A percentile compares a stretch with the other conserved stretches of the same genome.
Evolutionary conservation across 768 basidiomycete species (phyloP).

Genomic region (Clavaria fumosa): DNA sequence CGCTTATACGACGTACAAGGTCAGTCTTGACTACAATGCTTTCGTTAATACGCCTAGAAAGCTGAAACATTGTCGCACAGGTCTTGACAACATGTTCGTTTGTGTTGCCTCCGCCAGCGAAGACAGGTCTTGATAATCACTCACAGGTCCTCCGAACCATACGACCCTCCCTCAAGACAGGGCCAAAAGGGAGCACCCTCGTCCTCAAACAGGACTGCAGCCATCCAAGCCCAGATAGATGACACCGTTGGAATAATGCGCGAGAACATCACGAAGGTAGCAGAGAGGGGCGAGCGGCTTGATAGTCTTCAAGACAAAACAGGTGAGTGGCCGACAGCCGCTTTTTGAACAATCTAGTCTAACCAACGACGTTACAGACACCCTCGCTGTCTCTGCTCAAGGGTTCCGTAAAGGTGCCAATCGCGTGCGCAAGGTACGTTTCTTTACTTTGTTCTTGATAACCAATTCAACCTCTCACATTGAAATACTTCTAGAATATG

Average conservation of each 20-base stretch:
- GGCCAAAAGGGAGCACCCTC: conserved; percentile 31
- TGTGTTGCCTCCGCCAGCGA: no score
- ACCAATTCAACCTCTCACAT: conserved; percentile 5
- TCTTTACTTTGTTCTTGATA: conserved; percentile 4
- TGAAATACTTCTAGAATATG: conserved; percentile 48
- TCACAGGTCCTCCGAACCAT: conserved; percentile 97
- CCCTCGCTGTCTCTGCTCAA: conserved; percentile 95
- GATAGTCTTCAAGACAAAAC: conserved; percentile 97
- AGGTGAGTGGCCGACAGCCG: conserved; percentile 50
- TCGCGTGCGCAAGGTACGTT: conserved; percentile 83
- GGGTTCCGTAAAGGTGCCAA: conserved; percentile 96
- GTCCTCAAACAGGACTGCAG: conserved; percentile 86
- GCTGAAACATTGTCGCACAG: no score
- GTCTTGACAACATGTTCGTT: no score
- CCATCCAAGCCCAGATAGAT: conserved; percentile 94
- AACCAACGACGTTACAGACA: conserved; percentile 38
- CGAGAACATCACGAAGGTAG: conserved; percentile 92
- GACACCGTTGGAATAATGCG: conserved; percentile 96
- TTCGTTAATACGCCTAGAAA: no score
- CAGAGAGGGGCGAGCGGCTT: conserved; percentile 86
- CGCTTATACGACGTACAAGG: no score
- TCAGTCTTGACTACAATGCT: no score
- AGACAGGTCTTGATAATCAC: no score
- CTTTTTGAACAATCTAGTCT: conserved; percentile 6
- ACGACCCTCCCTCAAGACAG: conserved; percentile 61